phyloP scores from a whole-genome alignment of 805 yeast species.

The Candida multigemmis region DNA sequence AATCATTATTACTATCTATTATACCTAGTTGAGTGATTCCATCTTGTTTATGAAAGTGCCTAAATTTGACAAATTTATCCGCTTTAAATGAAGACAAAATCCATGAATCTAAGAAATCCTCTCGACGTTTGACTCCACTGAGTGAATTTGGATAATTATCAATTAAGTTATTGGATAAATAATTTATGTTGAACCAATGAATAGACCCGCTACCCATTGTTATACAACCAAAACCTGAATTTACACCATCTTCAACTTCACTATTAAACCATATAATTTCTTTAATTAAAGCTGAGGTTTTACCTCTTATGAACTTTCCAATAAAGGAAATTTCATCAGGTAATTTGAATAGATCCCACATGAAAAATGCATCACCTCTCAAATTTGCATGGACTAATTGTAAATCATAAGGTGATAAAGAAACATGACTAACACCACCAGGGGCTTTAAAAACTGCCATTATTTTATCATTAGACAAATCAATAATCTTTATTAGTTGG shows the following conservation, averaged over 20 bases:
- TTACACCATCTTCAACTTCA: slow-evolving; percentile 20
- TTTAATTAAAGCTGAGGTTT: slow-evolving; percentile 45
- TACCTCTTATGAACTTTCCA: slow-evolving; percentile 56
- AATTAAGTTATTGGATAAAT: slow-evolving; percentile 21
- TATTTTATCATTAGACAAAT: slow-evolving; percentile 31
- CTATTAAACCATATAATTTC: slow-evolving; percentile 45
- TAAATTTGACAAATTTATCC: slow-evolving; percentile 13
- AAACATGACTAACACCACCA: slow-evolving; percentile 50
- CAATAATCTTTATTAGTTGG: slow-evolving; percentile 36
- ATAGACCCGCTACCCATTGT: slow-evolving; percentile 49
- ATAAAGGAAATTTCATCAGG: slow-evolving; percentile 42
- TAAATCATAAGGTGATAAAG: slow-evolving; percentile 54
- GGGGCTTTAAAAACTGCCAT: slow-evolving; percentile 45
- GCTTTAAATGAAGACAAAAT: slow-evolving; percentile 31
- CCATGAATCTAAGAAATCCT: slow-evolving; percentile 33
- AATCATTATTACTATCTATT: slow-evolving; percentile 17
- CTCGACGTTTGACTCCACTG: slow-evolving; percentile 4
- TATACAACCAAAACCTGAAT: slow-evolving; percentile 40
- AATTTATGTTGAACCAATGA: slow-evolving; percentile 49
- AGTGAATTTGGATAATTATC: slow-evolving; percentile 21
- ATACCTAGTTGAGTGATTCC: slow-evolving; percentile 21
- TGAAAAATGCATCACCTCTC: slow-evolving; percentile 54
- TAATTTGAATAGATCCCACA: slow-evolving; percentile 54
- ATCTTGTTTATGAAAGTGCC: slow-evolving; percentile 1
- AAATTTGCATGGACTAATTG: slow-evolving; percentile 43